Conservation (phyloP, 192 early-diverging fungal genomes). For the Coemansia sp. region DNA sequence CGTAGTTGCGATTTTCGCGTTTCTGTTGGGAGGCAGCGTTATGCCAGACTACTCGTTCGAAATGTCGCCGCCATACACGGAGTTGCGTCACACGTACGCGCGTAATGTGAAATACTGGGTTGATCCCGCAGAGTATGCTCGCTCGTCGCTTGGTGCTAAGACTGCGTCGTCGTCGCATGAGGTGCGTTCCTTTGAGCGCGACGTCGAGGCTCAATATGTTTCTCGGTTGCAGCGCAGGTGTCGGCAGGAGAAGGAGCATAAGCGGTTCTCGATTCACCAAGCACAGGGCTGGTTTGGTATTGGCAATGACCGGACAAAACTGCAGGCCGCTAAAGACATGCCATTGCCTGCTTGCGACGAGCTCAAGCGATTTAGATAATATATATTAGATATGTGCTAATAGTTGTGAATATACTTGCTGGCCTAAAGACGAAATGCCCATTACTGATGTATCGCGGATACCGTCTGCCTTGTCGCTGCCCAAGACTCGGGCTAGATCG, state of each 20-base stretch:
- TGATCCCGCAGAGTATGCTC: constrained; percentile 60
- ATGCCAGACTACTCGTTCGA: constrained; percentile 70
- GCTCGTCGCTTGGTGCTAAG: constrained; percentile 24
- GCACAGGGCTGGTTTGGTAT: constrained; percentile 75
- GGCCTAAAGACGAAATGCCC: neutral
- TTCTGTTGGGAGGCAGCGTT: constrained; percentile 44
- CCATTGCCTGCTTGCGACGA: constrained; percentile 72
- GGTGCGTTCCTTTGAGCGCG: constrained; percentile 68
- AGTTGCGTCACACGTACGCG: constrained; percentile 59
- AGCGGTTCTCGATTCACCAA: constrained; percentile 57
- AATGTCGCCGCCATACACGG: constrained; percentile 52
- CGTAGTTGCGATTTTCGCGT: constrained; percentile 69
- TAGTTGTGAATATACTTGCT: neutral
- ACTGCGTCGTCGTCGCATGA: constrained; percentile 46
- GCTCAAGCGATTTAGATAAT: constrained; percentile 60
- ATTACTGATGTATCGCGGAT: neutral
- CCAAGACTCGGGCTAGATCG: neutral
- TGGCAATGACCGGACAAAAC: constrained; percentile 61
- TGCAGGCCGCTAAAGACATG: constrained; percentile 68
- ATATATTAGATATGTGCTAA: neutral
- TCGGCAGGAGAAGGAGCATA: constrained; percentile 64
- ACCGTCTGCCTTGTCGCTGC: neutral
- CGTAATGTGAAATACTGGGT: constrained; percentile 81
- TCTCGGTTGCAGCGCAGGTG: constrained; percentile 68
- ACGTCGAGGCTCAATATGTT: constrained; percentile 73